Conservation (phyloP, 2,329 filamentous ascomycete genomes). For the Fusarium lyarnte region DNA sequence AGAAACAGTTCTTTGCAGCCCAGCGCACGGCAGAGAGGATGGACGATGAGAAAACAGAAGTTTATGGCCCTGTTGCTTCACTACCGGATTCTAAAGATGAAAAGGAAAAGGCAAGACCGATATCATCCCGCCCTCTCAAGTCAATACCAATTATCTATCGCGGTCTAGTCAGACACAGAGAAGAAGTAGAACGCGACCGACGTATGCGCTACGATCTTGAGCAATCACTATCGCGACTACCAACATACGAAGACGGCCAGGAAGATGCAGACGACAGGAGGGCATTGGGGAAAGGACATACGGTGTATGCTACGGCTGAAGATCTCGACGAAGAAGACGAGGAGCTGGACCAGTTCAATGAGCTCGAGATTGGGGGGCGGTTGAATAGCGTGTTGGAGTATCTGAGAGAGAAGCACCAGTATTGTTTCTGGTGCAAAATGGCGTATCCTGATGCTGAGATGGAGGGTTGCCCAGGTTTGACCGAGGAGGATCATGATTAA, state of each 20-base stretch:
- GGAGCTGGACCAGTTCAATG: constrained; percentile 83
- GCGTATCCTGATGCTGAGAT: constrained; percentile 76
- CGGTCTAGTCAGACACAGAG: constrained; percentile 74
- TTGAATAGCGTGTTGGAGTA: constrained; percentile 73
- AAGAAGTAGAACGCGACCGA: constrained; percentile 74
- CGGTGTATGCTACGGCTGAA: constrained; percentile 68
- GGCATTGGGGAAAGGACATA: constrained; percentile 69
- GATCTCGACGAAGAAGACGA: constrained; percentile 81
- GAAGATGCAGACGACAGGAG: constrained; percentile 77
- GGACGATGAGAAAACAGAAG: constrained; percentile 61
- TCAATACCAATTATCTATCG: constrained; percentile 84
- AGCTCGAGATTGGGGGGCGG: constrained; percentile 71
- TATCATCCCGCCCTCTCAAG: constrained; percentile 63
- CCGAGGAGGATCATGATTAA: constrained; percentile 81
- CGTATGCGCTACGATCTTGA: constrained; percentile 73
- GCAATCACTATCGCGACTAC: constrained; percentile 69
- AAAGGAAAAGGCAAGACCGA: constrained; percentile 47
- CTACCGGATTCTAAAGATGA: constrained; percentile 23
- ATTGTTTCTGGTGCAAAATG: constrained; percentile 98
- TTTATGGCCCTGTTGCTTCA: constrained; percentile 27
- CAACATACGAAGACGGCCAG: constrained; percentile 74
- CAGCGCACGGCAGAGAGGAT: constrained; percentile 86
- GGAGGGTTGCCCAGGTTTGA: constrained; percentile 89
- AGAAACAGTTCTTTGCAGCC: constrained; percentile 77
- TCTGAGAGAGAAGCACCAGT: constrained; percentile 75